phyloP scores from a whole-genome alignment of 202 grass and related monocot genomes.

The Digitaria exilis region DNA sequence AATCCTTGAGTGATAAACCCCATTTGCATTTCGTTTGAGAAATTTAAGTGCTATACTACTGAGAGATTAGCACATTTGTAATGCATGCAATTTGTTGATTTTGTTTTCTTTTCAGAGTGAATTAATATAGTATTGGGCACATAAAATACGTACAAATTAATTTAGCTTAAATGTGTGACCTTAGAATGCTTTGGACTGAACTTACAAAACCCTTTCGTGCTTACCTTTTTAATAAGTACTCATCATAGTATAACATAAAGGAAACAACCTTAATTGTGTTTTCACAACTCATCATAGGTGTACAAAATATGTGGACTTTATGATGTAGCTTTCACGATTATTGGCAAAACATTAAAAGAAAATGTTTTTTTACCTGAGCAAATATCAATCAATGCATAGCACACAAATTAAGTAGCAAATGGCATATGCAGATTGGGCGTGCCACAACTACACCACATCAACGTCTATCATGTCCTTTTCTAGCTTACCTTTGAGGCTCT shows the following conservation, averaged over 20 bases:
- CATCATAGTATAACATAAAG: background rate
- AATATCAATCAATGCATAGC: slow-evolving; percentile 11
- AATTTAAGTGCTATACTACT: background rate
- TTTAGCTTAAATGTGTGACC: background rate
- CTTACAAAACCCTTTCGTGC: background rate
- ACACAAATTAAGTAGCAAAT: background rate
- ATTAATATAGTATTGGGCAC: background rate
- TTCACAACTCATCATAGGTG: background rate
- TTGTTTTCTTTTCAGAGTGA: background rate
- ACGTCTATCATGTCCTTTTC: slow-evolving; percentile 11
- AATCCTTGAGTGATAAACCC: background rate
- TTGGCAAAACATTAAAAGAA: background rate
- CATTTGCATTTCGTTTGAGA: background rate
- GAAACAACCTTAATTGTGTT: slow-evolving; percentile 11
- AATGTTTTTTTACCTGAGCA: slow-evolving; percentile 12
- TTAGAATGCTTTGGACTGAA: background rate
- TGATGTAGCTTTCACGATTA: background rate
- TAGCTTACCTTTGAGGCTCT: slow-evolving; percentile 1
- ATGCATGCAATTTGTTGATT: background rate
- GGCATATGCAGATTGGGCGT: slow-evolving; percentile 7
- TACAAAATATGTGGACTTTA: background rate
- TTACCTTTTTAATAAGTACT: background rate
- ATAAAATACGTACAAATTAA: background rate
- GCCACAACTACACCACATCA: background rate
- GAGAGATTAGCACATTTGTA: background rate